Evolutionary conservation across 805 yeast genomes (phyloP).

Genomic region (Lipomyces spencermartinsiae): DNA sequence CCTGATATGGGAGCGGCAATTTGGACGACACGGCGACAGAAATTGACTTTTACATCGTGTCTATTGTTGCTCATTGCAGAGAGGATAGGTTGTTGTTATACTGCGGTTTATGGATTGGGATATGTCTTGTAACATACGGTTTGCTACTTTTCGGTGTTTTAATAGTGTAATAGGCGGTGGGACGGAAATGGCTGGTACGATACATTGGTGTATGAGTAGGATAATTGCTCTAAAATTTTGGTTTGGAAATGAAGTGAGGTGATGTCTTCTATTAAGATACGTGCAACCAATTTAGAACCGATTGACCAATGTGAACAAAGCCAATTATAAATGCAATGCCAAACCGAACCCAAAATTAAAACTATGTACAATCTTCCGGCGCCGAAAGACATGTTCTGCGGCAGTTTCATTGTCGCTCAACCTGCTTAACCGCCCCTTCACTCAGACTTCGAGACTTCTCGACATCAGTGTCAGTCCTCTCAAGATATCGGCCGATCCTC

Average conservation of each 20-base stretch:
- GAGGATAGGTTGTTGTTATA: neutral
- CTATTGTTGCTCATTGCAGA: neutral
- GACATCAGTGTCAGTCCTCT: neutral
- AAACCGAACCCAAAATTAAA: neutral
- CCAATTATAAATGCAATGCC: neutral
- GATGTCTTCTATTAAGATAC: neutral
- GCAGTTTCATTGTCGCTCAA: neutral
- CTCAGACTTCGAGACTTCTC: neutral
- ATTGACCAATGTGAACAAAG: neutral
- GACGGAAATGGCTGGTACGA: neutral
- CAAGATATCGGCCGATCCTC: conserved; percentile 21
- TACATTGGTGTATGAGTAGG: neutral
- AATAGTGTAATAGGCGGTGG: neutral
- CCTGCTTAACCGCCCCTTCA: neutral
- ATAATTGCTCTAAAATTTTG: neutral
- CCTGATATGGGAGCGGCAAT: conserved; percentile 79
- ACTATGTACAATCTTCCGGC: neutral
- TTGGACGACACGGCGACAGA: conserved; percentile 54
- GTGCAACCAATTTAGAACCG: neutral
- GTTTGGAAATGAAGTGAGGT: neutral
- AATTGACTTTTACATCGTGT: neutral
- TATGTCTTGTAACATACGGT: neutral
- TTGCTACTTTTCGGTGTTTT: neutral
- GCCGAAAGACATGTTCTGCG: neutral
- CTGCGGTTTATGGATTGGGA: neutral